Conservation (phyloP, 192 early-diverging fungal genomes). For the Entrophospora sp. region DNA sequence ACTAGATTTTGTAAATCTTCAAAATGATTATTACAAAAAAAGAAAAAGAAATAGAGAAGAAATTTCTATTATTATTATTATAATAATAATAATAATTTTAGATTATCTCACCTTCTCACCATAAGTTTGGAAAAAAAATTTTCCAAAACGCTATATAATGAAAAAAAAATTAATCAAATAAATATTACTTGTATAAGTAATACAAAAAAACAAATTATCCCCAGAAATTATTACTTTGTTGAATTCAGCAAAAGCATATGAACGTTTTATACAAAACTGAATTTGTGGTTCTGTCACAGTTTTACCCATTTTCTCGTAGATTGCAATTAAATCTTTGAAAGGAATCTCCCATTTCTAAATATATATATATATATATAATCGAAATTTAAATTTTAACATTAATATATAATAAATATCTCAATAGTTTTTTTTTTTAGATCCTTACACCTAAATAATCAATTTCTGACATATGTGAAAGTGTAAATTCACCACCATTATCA, state of each 20-base stretch:
- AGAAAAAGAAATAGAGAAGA: not conserved
- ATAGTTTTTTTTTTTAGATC: too few relatives aligned
- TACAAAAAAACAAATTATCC: not conserved
- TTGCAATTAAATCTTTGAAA: too few relatives aligned
- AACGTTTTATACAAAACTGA: too few relatives aligned
- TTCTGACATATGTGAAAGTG: conserved; percentile 25
- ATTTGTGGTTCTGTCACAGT: too few relatives aligned
- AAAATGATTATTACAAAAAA: not conserved
- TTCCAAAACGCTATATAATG: conserved; percentile 31
- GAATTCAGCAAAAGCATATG: conserved; percentile 9
- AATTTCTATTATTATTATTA: not conserved
- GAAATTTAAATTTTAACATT: not conserved
- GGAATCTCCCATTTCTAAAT: too few relatives aligned
- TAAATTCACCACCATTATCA: conserved; percentile 60
- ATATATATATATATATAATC: not conserved
- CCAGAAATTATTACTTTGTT: conserved; percentile 23
- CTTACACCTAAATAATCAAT: conserved; percentile 11
- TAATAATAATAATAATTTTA: not conserved
- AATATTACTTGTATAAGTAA: not conserved
- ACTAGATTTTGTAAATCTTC: not conserved
- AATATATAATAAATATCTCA: not conserved
- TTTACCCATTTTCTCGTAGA: too few relatives aligned
- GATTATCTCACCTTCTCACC: conserved; percentile 37
- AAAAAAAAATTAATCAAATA: not conserved
- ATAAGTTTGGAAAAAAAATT: conserved; percentile 46